A percentile compares a stretch with the other conserved stretches of the same genome.
phyloP scores from a whole-genome alignment of 2,329 filamentous ascomycete species.

The Lachnellula hyalina region DNA sequence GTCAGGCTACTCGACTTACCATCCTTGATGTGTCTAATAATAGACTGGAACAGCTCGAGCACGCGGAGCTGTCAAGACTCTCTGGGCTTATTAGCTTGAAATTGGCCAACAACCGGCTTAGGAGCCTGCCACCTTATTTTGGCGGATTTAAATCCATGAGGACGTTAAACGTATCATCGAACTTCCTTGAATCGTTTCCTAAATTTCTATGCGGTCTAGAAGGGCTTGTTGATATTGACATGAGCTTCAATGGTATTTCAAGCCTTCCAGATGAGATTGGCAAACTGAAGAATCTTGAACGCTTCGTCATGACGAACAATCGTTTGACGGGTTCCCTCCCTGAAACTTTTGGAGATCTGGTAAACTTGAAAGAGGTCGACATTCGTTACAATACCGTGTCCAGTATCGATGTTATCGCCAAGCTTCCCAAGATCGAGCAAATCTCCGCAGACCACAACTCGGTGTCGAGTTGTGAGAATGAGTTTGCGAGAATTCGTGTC shows the following conservation, averaged over 20 bases:
- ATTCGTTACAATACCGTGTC: conserved; percentile 88
- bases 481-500: conserved; percentile 78
- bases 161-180: conserved; percentile 88
- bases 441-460: conserved; percentile 88
- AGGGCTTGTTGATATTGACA: conserved; percentile 84
- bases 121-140: conserved; percentile 74
- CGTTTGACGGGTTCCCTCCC: conserved; percentile 72
- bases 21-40: conserved; percentile 96
- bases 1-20: conserved; percentile 73
- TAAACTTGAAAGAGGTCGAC: conserved; percentile 82
- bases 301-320: conserved; percentile 95
- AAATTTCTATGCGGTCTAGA: conserved; percentile 76
- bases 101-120: conserved; percentile 87
- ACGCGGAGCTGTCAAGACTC: conserved; percentile 73
- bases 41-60: conserved; percentile 77
- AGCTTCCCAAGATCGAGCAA: conserved; percentile 80
- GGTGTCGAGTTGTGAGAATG: conserved; percentile 82
- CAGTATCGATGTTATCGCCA: conserved; percentile 80
- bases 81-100: conserved; percentile 80
- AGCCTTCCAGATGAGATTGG: conserved; percentile 74
- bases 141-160: conserved; percentile 72
- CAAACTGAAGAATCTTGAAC: conserved; percentile 71
- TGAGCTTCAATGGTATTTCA: conserved; percentile 92
- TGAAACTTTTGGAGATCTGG: conserved; percentile 63
- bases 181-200: conserved; percentile 81